These are phyloP conservation scores for Sporothrix phasma DNA, from an alignment of 2,329 filamentous ascomycete genomes.

Conservation along the genomic window DNA sequence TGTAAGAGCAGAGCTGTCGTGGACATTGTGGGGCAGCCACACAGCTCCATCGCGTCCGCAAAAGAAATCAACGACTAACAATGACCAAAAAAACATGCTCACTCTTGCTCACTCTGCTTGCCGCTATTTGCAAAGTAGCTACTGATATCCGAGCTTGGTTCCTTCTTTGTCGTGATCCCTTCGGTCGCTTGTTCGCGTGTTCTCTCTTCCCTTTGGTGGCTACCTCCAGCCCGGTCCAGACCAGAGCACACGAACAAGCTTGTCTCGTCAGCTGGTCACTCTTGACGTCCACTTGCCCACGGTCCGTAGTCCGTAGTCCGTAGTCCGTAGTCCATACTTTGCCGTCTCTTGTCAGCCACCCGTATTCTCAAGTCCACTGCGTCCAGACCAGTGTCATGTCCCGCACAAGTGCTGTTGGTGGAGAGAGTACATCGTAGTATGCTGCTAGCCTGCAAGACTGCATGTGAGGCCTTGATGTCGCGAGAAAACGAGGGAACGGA, in stretches of 20 bases:
- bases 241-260: not conserved
- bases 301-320: not conserved
- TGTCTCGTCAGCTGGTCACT: too few relatives aligned
- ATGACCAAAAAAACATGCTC: conserved; percentile 7
- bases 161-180: not conserved
- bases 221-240: not conserved
- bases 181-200: too few relatives aligned
- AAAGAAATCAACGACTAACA: not conserved
- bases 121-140: not conserved
- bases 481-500: not conserved
- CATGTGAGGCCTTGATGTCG: not conserved
- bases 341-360: too few relatives aligned
- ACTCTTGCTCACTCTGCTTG: conserved; percentile 5
- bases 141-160: not conserved
- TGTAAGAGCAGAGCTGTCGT: not conserved
- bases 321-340: too few relatives aligned
- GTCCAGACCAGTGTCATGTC: not conserved
- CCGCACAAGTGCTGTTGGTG: too few relatives aligned
- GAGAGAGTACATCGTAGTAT: too few relatives aligned
- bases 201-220: too few relatives aligned
- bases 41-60: not conserved
- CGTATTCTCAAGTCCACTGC: too few relatives aligned
- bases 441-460: not conserved
- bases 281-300: not conserved
- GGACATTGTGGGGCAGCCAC: not conserved